These are phyloP conservation scores for Agaricus subrufescens DNA, from an alignment of 768 basidiomycete species.

Conservation along the genomic window DNA sequence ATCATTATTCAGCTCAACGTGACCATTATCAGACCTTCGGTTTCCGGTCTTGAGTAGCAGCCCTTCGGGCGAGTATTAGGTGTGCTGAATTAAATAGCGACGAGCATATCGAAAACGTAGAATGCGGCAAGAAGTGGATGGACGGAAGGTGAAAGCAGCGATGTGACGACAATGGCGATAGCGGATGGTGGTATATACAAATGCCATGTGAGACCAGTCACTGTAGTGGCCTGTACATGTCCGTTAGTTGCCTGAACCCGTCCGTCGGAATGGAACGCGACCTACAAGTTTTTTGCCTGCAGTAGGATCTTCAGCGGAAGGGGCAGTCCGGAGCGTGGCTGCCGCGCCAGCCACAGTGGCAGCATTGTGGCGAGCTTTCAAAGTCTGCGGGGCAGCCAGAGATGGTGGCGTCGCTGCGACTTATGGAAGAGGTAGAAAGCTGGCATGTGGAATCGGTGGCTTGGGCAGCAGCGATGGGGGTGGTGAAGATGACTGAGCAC, in stretches of 20 bases:
- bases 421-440: slow-evolving; percentile 17
- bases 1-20: slow-evolving; percentile 8
- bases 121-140: slow-evolving; percentile 6
- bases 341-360: slow-evolving; percentile 73
- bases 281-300: background rate
- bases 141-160: no score
- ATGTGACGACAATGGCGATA: background rate
- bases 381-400: slow-evolving; percentile 20
- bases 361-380: slow-evolving; percentile 69
- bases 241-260: background rate
- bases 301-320: slow-evolving; percentile 34
- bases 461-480: slow-evolving; percentile 14
- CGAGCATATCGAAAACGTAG: slow-evolving; percentile 13
- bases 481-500: slow-evolving; percentile 18
- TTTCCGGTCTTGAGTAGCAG: slow-evolving; percentile 14
- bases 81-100: slow-evolving; percentile 10
- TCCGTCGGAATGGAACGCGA: background rate
- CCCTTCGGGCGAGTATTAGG: slow-evolving; percentile 13
- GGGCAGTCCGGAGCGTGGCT: slow-evolving; percentile 57
- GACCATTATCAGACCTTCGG: slow-evolving; percentile 5
- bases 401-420: slow-evolving; percentile 17
- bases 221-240: slow-evolving; percentile 3
- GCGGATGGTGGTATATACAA: slow-evolving; percentile 4
- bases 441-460: slow-evolving; percentile 9
- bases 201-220: background rate